These are phyloP conservation scores for Carpinus fangiana DNA, from an alignment of 306 rosid species.

Conservation along the genomic window DNA sequence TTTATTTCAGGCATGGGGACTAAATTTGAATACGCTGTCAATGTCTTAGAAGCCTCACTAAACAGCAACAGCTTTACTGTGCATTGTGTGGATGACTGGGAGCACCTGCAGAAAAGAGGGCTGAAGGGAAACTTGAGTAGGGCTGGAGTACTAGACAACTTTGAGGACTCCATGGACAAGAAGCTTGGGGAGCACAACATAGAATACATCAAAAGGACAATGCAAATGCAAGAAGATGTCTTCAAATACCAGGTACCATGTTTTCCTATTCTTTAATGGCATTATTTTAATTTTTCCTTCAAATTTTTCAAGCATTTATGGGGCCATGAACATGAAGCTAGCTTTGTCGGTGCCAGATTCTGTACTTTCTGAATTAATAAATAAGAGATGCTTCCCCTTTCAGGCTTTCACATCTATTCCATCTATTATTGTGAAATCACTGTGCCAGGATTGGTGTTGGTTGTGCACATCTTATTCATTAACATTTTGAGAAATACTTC, in stretches of 20 bases:
- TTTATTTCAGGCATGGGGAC: slow-evolving; percentile 83
- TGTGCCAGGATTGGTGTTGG: neutral
- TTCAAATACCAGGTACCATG: slow-evolving; percentile 78
- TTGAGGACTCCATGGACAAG: slow-evolving; percentile 55
- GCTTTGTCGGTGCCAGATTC: slow-evolving; percentile 15
- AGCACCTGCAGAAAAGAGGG: slow-evolving; percentile 47
- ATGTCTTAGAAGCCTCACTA: slow-evolving; percentile 53
- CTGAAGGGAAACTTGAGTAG: slow-evolving; percentile 32
- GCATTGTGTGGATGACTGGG: slow-evolving; percentile 69
- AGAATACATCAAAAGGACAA: slow-evolving; percentile 72
- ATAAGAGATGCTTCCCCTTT: slow-evolving; percentile 6
- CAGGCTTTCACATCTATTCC: neutral
- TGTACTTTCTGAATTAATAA: neutral
- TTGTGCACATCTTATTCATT: neutral
- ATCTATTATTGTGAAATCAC: neutral
- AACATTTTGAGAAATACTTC: neutral
- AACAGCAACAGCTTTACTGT: slow-evolving; percentile 49
- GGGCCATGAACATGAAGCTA: neutral
- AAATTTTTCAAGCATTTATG: neutral
- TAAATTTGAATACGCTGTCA: slow-evolving; percentile 62
- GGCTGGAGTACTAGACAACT: slow-evolving; percentile 34
- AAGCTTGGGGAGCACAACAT: slow-evolving; percentile 52
- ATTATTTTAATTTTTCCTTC: neutral
- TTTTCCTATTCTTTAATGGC: slow-evolving; percentile 16
- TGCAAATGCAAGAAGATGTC: slow-evolving; percentile 83